phyloP scores from a whole-genome alignment of 2,329 filamentous ascomycete species.

The Chalaropsis ovoidea region DNA sequence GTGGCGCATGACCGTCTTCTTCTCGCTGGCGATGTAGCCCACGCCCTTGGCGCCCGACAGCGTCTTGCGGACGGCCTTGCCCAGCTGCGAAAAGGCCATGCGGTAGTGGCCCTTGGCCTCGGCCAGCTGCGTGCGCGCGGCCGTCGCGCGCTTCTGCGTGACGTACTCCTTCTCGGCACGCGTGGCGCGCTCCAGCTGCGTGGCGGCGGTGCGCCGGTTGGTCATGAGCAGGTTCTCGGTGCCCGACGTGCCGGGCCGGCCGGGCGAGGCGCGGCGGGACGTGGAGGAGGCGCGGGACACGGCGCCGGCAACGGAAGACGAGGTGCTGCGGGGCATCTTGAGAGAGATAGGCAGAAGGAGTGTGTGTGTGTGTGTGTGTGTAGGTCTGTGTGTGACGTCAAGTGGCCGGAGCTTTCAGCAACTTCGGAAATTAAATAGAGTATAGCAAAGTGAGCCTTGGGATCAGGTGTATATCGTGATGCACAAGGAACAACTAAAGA shows the following conservation, averaged over 20 bases:
- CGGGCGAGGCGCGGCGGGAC: slow-evolving; percentile 1
- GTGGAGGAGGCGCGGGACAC: slow-evolving; percentile 7
- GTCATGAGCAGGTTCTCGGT: slow-evolving; percentile 37
- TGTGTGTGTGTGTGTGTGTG: not conserved
- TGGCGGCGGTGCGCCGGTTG: slow-evolving; percentile 34
- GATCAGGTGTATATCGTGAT: not conserved
- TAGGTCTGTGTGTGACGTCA: not conserved
- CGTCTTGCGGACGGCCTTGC: slow-evolving; percentile 31
- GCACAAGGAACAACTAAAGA: not conserved
- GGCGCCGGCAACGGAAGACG: not conserved
- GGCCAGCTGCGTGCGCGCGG: slow-evolving; percentile 33
- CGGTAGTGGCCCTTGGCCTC: slow-evolving; percentile 36
- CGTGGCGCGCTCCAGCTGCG: slow-evolving; percentile 34
- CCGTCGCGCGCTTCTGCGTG: slow-evolving; percentile 35
- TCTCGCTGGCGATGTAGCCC: slow-evolving; percentile 35
- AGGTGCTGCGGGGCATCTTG: slow-evolving; percentile 21
- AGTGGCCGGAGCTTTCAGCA: not conserved
- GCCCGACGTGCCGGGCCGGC: slow-evolving; percentile 36
- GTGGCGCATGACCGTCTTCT: slow-evolving; percentile 31
- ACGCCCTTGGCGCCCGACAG: slow-evolving; percentile 31
- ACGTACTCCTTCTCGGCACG: slow-evolving; percentile 37
- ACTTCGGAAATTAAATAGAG: not conserved
- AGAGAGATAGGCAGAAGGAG: slow-evolving; percentile 15
- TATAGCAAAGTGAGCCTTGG: not conserved
- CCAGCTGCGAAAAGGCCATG: slow-evolving; percentile 34